A percentile compares a stretch with the other conserved stretches of the same genome.
Conservation (phyloP, 352 stramenopile genomes). For the Pythium diclinum region DNA sequence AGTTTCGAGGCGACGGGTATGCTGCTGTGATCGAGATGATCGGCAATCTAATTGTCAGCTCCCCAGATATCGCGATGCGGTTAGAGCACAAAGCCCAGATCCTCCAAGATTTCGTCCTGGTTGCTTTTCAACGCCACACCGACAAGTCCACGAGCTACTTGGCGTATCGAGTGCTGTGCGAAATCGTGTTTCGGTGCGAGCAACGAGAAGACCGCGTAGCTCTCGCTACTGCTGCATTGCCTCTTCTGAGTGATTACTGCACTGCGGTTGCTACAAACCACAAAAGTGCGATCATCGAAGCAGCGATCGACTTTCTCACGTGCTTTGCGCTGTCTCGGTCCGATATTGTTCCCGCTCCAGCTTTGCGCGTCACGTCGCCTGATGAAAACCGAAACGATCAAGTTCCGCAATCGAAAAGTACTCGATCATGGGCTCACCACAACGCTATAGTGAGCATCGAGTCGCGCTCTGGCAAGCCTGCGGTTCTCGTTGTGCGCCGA, state of each 20-base stretch:
- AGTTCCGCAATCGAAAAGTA: conserved; percentile 6
- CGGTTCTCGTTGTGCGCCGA: conserved; percentile 22
- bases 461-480: conserved; percentile 10
- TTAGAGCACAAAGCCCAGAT: conserved; percentile 28
- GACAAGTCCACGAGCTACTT: conserved; percentile 61
- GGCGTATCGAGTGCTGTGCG: conserved; percentile 61
- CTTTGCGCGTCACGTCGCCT: conserved; percentile 21
- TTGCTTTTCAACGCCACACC: conserved; percentile 55
- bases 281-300: conserved; percentile 41
- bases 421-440: conserved; percentile 22
- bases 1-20: conserved; percentile 66
- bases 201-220: conserved; percentile 35
- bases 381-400: background rate
- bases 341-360: conserved; percentile 32
- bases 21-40: conserved; percentile 63
- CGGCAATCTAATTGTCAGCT: conserved; percentile 30
- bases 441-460: conserved; percentile 29
- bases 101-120: conserved; percentile 43
- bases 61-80: conserved; percentile 15
- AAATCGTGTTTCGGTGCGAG: conserved; percentile 52
- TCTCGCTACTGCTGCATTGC: conserved; percentile 50
- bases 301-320: conserved; percentile 78
- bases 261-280: conserved; percentile 34
- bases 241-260: conserved; percentile 43
- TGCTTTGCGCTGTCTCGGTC: conserved; percentile 65